These are phyloP conservation scores for Rhododendron mucronatum DNA, from an alignment of 148 eudicot genomes.

Conservation along the genomic window DNA sequence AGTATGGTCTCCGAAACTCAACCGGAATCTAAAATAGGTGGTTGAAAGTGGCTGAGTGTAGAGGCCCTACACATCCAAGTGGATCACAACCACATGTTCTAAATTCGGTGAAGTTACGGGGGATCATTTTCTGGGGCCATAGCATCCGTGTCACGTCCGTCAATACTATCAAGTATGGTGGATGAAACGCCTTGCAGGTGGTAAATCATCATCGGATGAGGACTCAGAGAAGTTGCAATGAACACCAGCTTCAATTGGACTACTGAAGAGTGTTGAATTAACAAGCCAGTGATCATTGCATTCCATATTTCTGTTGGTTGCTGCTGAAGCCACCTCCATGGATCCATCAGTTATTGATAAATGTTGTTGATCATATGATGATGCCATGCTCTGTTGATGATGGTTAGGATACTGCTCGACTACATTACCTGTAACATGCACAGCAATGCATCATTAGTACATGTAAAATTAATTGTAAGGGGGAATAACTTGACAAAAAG, in stretches of 20 bases:
- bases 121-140: not conserved
- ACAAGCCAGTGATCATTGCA: constrained; percentile 7
- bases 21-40: not conserved
- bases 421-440: not conserved
- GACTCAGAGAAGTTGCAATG: constrained; percentile 14
- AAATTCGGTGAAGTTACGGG: not conserved
- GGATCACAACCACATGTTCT: not conserved
- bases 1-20: not conserved
- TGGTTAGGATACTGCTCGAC: not conserved
- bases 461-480: not conserved
- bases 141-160: not conserved
- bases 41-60: not conserved
- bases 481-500: not conserved
- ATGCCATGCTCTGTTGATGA: not conserved
- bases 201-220: constrained; percentile 14
- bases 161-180: not conserved
- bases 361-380: not conserved
- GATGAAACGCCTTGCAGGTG: not conserved
- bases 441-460: not conserved
- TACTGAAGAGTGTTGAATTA: constrained; percentile 2
- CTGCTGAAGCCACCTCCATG: not conserved
- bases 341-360: not conserved
- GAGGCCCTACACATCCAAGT: not conserved
- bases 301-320: not conserved
- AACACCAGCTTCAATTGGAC: constrained; percentile 3